Base-by-base conservation (phyloP, 495 filamentous ascomycete species). In the Hypoxylon intermedium region DNA sequence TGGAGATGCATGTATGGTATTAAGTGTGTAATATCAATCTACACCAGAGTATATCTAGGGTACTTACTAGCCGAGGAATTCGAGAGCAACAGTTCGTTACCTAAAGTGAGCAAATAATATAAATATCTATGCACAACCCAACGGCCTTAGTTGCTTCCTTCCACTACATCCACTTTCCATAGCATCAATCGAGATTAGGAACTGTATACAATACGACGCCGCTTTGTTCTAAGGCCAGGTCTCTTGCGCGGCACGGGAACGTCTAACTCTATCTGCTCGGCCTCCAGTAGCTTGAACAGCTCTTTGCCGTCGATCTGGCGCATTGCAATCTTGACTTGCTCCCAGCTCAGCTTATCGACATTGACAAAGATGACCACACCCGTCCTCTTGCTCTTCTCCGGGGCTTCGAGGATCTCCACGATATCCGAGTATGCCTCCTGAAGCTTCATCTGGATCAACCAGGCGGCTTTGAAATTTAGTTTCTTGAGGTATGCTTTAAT, bases 271-370 rank as follows among this genome's bases (percentile, higher is more conserved):
- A 45, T 31, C 15, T 54, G 20, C 12, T 37, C 46, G 5, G 23
- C n/a, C 41, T 56, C 55, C 24, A 60, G 19, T 6, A 65, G 40
- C 11, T 13, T 15, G 41, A 65, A 65, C n/a, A 65, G 15, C 9
- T 65, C 50, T 16, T 51, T 55, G 6, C 44, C 40, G 6, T 53
- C 21, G 12, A 65, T 55, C 9, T 21, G 36, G 3, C 40, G 55
- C 55, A 65, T 65, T 20, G 48, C 12, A 12, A n/a, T 31, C 51
- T 65, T 65, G 23, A 65, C n/a, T 13, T 65, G 62, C 1, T 47
- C 34, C 62, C 62, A 65, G 9, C 16, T 4, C n/a, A 65, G 16
- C 15, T 37, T 55, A 2, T 44, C 47, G 3, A 52, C 1, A n/a
- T 46, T 46, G 24, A 65, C 31, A 7, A 55, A 59, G 18, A 65